Conservation (phyloP, 2,329 filamentous ascomycete species). For the Nothophoma quercina region DNA sequence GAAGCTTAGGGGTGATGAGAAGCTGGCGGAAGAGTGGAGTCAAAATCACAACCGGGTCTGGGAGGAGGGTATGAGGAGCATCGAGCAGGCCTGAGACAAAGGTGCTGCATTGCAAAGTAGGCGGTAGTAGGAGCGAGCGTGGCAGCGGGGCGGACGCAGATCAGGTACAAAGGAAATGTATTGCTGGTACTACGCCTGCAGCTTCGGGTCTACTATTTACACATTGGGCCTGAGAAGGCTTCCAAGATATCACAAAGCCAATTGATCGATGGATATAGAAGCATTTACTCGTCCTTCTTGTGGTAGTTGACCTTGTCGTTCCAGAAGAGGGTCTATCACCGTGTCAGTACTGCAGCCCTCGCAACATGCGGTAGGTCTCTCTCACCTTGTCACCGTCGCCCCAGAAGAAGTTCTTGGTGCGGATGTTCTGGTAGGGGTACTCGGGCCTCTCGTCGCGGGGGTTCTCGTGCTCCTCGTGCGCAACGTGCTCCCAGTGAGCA, state of each 20-base stretch:
- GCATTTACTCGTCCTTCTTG: constrained; percentile 75
- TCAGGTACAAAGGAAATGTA: constrained; percentile 43
- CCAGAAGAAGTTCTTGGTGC: constrained; percentile 94
- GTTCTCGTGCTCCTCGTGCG: constrained; percentile 67
- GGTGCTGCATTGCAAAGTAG: neutral
- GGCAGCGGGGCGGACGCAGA: neutral
- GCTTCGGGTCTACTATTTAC: constrained; percentile 37
- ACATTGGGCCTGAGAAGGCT: constrained; percentile 25
- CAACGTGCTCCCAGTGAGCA: constrained; percentile 97
- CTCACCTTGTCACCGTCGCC: constrained; percentile 93
- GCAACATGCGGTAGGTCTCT: neutral
- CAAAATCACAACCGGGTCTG: constrained; percentile 47
- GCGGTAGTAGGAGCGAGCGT: constrained; percentile 4
- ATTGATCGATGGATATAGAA: constrained; percentile 14
- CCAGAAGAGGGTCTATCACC: constrained; percentile 69
- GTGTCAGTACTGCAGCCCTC: neutral
- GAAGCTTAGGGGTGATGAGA: constrained; percentile 63
- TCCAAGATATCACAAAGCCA: constrained; percentile 9
- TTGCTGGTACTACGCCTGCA: constrained; percentile 36
- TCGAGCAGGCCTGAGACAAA: constrained; percentile 12
- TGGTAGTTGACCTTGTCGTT: constrained; percentile 96
- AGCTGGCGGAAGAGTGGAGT: constrained; percentile 47
- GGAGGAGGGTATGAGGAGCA: constrained; percentile 36
- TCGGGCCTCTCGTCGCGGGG: constrained; percentile 89
- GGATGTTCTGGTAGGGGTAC: constrained; percentile 98